Evolutionary conservation across 805 yeast species (phyloP).

Genomic region (Metschnikowia orientalis): DNA sequence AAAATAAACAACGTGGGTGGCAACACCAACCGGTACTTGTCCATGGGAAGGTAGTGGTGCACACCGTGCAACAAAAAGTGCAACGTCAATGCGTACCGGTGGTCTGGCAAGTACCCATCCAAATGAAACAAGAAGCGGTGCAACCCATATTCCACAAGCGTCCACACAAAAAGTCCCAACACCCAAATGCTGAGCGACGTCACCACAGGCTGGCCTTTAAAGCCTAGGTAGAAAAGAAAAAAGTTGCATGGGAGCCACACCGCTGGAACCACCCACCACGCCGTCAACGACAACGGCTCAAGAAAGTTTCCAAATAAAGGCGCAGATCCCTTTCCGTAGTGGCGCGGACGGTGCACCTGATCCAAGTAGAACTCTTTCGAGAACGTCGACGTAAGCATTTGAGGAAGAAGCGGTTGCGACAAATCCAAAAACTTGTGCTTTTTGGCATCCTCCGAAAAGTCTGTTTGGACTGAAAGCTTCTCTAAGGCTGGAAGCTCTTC

Average conservation of each 20-base stretch:
- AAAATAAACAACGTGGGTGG: conserved; percentile 84
- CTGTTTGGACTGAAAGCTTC: conserved; percentile 73
- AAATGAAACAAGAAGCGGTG: conserved; percentile 94
- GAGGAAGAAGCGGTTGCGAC: conserved; percentile 73
- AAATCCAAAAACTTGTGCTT: conserved; percentile 86
- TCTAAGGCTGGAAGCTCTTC: conserved; percentile 72
- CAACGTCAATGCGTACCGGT: conserved; percentile 65
- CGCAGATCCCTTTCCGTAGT: conserved; percentile 95
- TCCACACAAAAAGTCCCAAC: conserved; percentile 90
- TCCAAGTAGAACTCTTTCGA: conserved; percentile 87
- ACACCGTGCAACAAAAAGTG: conserved; percentile 94
- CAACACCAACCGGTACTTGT: conserved; percentile 84
- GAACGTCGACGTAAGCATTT: conserved; percentile 72
- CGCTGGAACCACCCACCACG: conserved; percentile 90
- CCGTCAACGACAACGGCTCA: conserved; percentile 85
- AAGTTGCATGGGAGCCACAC: conserved; percentile 84
- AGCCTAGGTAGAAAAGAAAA: conserved; percentile 58
- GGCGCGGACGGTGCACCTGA: conserved; percentile 97
- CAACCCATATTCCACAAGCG: conserved; percentile 78
- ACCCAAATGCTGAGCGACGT: conserved; percentile 56
- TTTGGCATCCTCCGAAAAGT: conserved; percentile 61
- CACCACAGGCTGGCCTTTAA: conserved; percentile 41
- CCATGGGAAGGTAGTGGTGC: conserved; percentile 98
- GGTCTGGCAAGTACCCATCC: conserved; percentile 81
- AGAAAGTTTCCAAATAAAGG: conserved; percentile 91